A percentile compares a stretch with the other conserved stretches of the same genome.
phyloP scores from a whole-genome alignment of 257 asterid genomes.

The Leonotis leonurus region DNA sequence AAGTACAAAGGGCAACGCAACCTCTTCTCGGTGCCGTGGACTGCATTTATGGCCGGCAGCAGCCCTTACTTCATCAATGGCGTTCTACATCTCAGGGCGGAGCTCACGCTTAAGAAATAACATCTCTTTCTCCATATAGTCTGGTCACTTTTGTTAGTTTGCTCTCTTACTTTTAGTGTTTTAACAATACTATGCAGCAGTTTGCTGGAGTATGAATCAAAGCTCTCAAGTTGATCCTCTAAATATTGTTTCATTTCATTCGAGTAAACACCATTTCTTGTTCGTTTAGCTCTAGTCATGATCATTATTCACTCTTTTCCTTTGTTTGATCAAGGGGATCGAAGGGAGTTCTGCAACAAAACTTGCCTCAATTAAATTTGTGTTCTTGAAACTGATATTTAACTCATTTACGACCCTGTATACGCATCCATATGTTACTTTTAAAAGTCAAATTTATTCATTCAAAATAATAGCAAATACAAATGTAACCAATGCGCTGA shows the following conservation, averaged over 20 bases:
- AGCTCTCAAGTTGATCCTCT: background rate
- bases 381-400: too few species aligned
- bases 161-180: background rate
- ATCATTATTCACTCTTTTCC: too few species aligned
- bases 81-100: slow-evolving; percentile 68
- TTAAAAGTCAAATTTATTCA: background rate
- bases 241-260: background rate
- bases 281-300: too few species aligned
- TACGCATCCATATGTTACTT: too few species aligned
- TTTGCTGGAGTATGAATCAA: background rate
- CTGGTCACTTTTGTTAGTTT: too few species aligned
- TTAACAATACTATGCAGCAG: background rate
- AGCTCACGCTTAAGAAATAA: slow-evolving; percentile 48
- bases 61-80: slow-evolving; percentile 68
- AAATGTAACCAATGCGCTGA: too few species aligned
- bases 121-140: background rate
- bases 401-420: too few species aligned
- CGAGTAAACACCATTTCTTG: background rate
- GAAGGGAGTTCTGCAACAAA: too few species aligned
- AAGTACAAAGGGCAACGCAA: slow-evolving; percentile 69
- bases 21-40: slow-evolving; percentile 58
- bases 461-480: too few species aligned
- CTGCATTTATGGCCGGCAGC: slow-evolving; percentile 49
- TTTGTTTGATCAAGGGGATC: too few species aligned
- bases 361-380: too few species aligned